Evolutionary conservation across 2,329 filamentous ascomycete genomes (phyloP), one percentile per base, ranked within the genome.

Genomic region (Colletotrichum kahawae): DNA sequence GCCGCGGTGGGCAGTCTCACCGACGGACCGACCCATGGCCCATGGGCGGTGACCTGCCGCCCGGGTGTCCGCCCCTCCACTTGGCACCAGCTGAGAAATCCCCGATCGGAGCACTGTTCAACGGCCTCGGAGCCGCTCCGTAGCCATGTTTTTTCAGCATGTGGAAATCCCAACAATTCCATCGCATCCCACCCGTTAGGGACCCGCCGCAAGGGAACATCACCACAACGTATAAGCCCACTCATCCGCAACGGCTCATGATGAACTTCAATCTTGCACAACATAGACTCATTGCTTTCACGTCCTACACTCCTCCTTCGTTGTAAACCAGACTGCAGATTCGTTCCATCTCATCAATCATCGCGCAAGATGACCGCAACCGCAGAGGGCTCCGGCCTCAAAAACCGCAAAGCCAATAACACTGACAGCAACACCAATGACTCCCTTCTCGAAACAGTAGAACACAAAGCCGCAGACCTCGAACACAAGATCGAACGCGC

Each of bases 401-500:
- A 62, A 67, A 67, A 67, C 56, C 71, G 71, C 36, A 34, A 38
- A 36, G 1, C 31, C 5, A 63, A 67, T 14, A 31, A 57, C 60
- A 7, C 21, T 0, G 0, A 9, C 18, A 54, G 54, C 24, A 14
- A 24, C 54, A n/a, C 29, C 31, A 12, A 16, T 14, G 21, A 36
- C 0, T 34, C 43, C 54, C 69, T 81, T 78, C 16, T 67, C 27
- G 81, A 82, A 48, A 76, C 81, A 54, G 79, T 82, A 56, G 81
- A 80, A 57, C 60, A 81, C 10, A 78, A 51, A 6, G 69, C 56
- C 33, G 14, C 21, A 3, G 38, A 2, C 34, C 24, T 84, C 70
- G 88, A 90, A 75, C 77, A 81, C 8, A 86, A 83, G 67, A 79
- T 88, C 48, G 83, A 86, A 29, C 76, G 81, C 4, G 82, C 85